Base-by-base conservation (phyloP, 2,329 filamentous ascomycete genomes). In the Nemania sp. region DNA sequence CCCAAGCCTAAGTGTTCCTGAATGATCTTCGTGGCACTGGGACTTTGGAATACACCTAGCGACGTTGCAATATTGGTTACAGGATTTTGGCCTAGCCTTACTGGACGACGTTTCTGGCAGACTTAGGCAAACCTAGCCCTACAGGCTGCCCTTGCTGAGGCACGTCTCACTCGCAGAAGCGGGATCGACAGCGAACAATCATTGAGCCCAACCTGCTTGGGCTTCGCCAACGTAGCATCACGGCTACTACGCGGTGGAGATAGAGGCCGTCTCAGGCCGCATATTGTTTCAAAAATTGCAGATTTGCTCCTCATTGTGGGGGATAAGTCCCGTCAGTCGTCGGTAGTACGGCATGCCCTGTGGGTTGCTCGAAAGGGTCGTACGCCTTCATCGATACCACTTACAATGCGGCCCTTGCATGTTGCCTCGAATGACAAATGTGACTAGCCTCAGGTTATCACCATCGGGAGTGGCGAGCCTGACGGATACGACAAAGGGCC, bases 201-300 rank as follows among this genome's bases (percentile, higher is more conserved):
- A 48, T 31, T 52, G 30, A 43, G 56, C 56, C 56, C 52, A 49
- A 37, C 52, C 3, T 17, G 33, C 43, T 46, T 47, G 22, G 43
- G 24, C 28, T 30, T 43, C 33, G 28, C 34, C 28, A 39, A 36
- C 14, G 17, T 44, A 26, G 37, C 42, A 36, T 36, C 26, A 30
- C 41, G 36, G 41, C 30, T 33, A 46, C 51, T 43, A 36, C 51
- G 34, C 33, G 20, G 45, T 53, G 24, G 39, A 20, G 24, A 22
- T 50, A 41, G 22, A 54, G 47, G 42, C 36, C 40, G 52, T 45
- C 41, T 56, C 36, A 47, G 56, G 15, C 20, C 24, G 14, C 37
- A 36, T 40, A 22, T 40, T 47, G 56, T 59, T 56, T 59, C 52
- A 39, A 8, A 43, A 39, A 3, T 43, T 55, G 49, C 56, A 56